Evolutionary conservation across 495 filamentous ascomycete genomes (phyloP), one percentile per base, ranked within the genome.

Genomic region (Annulohypoxylon stygium): DNA sequence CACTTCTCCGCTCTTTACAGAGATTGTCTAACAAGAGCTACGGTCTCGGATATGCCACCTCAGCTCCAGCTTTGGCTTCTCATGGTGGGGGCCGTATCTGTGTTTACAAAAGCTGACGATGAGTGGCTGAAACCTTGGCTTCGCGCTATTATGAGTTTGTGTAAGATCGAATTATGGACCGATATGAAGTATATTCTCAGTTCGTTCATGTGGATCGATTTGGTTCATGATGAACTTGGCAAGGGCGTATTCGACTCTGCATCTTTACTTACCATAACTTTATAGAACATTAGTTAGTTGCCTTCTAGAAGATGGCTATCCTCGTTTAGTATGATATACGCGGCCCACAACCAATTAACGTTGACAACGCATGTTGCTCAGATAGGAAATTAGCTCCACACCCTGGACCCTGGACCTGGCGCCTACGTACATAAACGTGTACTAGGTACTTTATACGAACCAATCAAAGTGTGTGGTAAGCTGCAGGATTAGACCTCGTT

Each of bases 121-220:
- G 64, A 8, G 14, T 82, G 81, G 81, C 51, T 81, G 51, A 73
- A 50, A 50, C 70, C 76, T 16, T 50, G 57, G 67, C 41, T 82
- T 39, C 65, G 47, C 12, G 57, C 50, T 0, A 78, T 54, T 18
- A 70, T 78, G 20, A 64, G 67, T 7, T 30, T 61, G 3, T 78
- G 75, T 33, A 69, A 48, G 10, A 66, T 69, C n/a, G 0, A 18
- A n/a, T 66, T 66, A 14, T 83, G 81, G 81, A 39, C 23, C 39
- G 61, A 77, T 59, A 65, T 81, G 65, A 72, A 70, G 4, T 65
- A 67, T 12, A 36, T 77, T 16, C 18, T 84, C 61, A 70, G 55
- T 25, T 71, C 66, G 37, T 75, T 82, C 47, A 51, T 81, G 67
- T 84, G 82, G 81, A 76, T 82, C 58, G 71, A 69, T n/a, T 14